A percentile compares a stretch with the other conserved stretches of the same genome.
Evolutionary conservation across 169 alveolate species (phyloP).

Genomic region (Plasmodium billcollinsi): DNA sequence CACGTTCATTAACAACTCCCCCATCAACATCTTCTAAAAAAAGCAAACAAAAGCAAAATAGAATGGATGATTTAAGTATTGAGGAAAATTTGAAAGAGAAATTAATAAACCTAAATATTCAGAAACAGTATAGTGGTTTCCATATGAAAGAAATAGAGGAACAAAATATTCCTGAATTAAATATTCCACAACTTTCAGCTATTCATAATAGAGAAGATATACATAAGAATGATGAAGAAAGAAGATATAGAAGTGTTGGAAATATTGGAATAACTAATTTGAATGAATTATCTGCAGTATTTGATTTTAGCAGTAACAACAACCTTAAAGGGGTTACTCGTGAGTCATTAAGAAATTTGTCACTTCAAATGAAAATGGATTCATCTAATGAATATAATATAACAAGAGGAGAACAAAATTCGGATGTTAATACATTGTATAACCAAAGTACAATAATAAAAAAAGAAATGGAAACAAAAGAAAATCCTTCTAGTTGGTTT

Average conservation of each 20-base stretch:
- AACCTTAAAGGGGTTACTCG: neutral
- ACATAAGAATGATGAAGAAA: constrained; percentile 8
- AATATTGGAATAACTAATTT: constrained; percentile 20
- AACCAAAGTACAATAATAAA: constrained; percentile 4
- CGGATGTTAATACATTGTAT: constrained; percentile 39
- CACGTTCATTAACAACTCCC: constrained; percentile 6
- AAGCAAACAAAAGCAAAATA: constrained; percentile 28
- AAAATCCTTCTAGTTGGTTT: constrained; percentile 46
- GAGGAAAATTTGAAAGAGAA: constrained; percentile 26
- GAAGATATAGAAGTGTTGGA: constrained; percentile 26
- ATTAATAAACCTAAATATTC: neutral
- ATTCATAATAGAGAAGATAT: neutral
- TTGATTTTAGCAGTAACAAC: constrained; percentile 18
- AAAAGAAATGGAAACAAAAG: constrained; percentile 12
- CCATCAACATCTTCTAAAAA: constrained; percentile 28
- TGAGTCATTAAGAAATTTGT: constrained; percentile 39
- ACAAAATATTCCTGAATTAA: constrained; percentile 4
- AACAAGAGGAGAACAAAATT: constrained; percentile 17
- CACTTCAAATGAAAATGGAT: constrained; percentile 37
- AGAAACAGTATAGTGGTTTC: neutral
- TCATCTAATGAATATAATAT: constrained; percentile 13
- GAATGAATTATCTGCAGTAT: constrained; percentile 21
- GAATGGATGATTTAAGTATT: constrained; percentile 1
- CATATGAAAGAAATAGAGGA: neutral
- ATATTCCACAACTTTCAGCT: neutral